These are phyloP conservation scores for Fomes fomentarius DNA, from an alignment of 1,284 basidiomycete species.

Conservation along the genomic window DNA sequence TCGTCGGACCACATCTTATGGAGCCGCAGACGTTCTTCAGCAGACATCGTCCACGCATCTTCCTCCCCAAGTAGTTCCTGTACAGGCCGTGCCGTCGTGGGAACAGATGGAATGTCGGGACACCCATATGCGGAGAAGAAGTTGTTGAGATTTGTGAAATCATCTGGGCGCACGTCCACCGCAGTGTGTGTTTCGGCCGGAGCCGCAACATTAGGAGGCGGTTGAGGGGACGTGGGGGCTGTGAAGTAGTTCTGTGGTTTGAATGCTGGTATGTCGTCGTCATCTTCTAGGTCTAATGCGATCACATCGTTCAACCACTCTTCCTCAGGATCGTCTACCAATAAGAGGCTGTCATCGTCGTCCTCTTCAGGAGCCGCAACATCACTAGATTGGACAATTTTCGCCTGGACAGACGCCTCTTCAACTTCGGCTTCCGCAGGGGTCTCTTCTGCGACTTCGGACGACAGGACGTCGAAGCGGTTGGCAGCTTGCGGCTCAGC, in stretches of 20 bases:
- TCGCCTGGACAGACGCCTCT: not conserved
- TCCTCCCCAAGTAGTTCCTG: constrained; percentile 17
- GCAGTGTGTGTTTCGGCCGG: too few species aligned
- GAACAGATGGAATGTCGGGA: constrained; percentile 20
- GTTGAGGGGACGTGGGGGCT: too few species aligned
- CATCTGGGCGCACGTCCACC: constrained; percentile 27
- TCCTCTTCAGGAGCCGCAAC: not conserved
- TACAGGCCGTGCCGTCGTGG: constrained; percentile 14
- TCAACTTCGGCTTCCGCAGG: not conserved
- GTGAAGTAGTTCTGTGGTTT: too few species aligned
- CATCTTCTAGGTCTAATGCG: constrained; percentile 14
- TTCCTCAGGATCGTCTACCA: constrained; percentile 22
- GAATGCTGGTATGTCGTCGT: too few species aligned
- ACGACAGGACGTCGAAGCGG: constrained; percentile 19
- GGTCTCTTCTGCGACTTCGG: not conserved
- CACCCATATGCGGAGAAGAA: constrained; percentile 32
- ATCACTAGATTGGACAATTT: not conserved
- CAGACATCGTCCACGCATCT: constrained; percentile 33
- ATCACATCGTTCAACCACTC: constrained; percentile 17
- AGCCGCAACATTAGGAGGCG: too few species aligned
- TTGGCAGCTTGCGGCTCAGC: constrained; percentile 4
- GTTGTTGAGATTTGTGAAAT: constrained; percentile 27
- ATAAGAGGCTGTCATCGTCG: constrained; percentile 11
- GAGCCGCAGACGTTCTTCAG: constrained; percentile 27
- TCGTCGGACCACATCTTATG: constrained; percentile 28